Evolutionary conservation across 179 eudicot genomes (phyloP), one percentile per base, ranked within the genome.

Genomic region (Silene coronaria): DNA sequence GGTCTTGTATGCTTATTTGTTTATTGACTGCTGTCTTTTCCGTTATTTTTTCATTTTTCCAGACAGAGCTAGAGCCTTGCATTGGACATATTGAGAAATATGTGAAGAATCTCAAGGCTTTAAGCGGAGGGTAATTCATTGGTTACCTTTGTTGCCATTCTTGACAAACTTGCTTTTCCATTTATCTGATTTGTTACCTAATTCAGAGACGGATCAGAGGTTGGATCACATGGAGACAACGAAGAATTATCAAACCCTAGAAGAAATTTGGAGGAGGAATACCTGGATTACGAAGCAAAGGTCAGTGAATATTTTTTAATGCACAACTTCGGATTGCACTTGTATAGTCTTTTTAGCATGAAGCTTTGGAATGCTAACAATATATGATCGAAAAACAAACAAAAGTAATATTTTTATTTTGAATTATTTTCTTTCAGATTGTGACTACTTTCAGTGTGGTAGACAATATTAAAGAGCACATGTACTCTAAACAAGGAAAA

Each of bases 391-490:
- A 55, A 55, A 55, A 55, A 55, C 19, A 55, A 55, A 55, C 8
- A 17, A 5, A 11, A 7, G 12, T 70, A 10, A 36, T n/a, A 21
- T 42, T 5, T 69, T 70, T 1, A 45, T 70, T 22, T 51, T 2
- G 10, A 16, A 48, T 70, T 0, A 53, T 38, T 58, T 19, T 59
- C 53, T 59, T 83, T 71, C 92, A 96, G 99, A 90, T 93, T 63
- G 88, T 93, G 79, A 90, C 99, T 26, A 90, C 91, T 62, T 96
- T 93, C 82, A 93, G 99, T 76, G 96, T 96, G 21, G 98, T 93
- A 82, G 98, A 96, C 86, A 93, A 90, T 87, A 91, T 96, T 89
- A 96, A 84, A 85, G 99, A 91, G 84, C 98, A 89, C 81, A 88
- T 90, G 78, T 88, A 85, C 76, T 84, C 91, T 63, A 88, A 85